Evolutionary conservation across 2,329 filamentous ascomycete species (phyloP).

Genomic region (Fusarium sp.): DNA sequence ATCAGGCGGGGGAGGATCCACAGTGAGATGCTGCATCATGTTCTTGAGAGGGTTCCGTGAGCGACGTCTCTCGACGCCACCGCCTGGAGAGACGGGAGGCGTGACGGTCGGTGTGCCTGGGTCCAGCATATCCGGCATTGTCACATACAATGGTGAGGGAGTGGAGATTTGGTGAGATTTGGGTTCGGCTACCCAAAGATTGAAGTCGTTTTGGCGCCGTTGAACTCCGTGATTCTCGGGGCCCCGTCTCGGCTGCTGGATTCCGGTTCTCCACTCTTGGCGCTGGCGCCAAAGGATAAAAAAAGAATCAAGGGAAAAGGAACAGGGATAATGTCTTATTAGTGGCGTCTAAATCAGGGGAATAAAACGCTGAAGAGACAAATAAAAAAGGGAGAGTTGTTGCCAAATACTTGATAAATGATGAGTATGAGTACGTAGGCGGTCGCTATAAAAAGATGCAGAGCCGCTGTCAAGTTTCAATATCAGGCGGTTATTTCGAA

Average conservation of each 20-base stretch:
- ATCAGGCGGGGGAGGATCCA: conserved; percentile 44
- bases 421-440: not conserved
- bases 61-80: conserved; percentile 43
- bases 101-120: conserved; percentile 36
- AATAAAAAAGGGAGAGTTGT: not conserved
- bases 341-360: conserved; percentile 18
- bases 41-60: conserved; percentile 49
- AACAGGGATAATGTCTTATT: conserved; percentile 20
- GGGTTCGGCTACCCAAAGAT: not conserved
- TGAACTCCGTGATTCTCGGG: conserved; percentile 39
- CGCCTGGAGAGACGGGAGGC: conserved; percentile 35
- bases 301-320: conserved; percentile 1
- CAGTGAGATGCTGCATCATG: conserved; percentile 51
- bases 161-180: not conserved
- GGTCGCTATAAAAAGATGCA: conserved; percentile 12
- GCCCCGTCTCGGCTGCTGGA: conserved; percentile 39
- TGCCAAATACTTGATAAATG: not conserved
- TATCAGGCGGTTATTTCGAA: conserved; percentile 22
- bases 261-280: conserved; percentile 42
- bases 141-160: not conserved
- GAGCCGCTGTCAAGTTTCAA: not conserved
- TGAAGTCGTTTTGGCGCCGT: conserved; percentile 26
- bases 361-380: not conserved
- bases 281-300: conserved; percentile 12
- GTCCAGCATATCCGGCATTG: conserved; percentile 45